Base-by-base conservation (phyloP, 768 basidiomycete species). In the Collybia nuda region DNA sequence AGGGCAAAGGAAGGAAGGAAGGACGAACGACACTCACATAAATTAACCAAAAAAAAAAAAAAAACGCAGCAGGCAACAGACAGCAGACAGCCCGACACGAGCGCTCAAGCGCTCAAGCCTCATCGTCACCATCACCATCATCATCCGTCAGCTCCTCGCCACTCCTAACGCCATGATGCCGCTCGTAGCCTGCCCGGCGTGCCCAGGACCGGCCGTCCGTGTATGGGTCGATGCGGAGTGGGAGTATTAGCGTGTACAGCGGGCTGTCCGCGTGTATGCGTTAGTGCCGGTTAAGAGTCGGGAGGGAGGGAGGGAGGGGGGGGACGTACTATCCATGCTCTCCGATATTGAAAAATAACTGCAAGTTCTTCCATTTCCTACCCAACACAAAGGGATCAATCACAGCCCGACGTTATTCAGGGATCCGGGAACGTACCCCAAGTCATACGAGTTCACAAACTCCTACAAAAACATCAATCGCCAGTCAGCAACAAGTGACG, bases 101-200 rank as follows among this genome's bases (percentile, higher is more conserved):
- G 24, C 24, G 24, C 4, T 7, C 4, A 26, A 3, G 24, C 24
- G 24, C 7, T 26, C 24, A 26, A 3, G 24, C 4, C 24, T 26
- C 24, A 7, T 26, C 24, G 24, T 26, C 36, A 15, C 17, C 47
- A 17, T 83, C 79, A 8, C 82, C 82, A 6, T 84, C 84, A 18
- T 94, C 93, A 57, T 93, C 91, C 2, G 96, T 98, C 54, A 98
- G 70, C 61, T 94, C 92, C 51, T 95, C 96, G 15, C 86, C 89
- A 26, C 73, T 74, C n/a, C 77, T 69, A 2, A 94, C 66, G 4
- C 88, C 87, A 2, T 66, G 62, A 55, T 90, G 86, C 15, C 74
- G 67, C 37, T 79, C 75, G 56, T 82, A 79, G 12, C 90, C 92
- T 7, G 77, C 71, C 17, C 77, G 74, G 14, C 90, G 82, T 11